Evolutionary conservation across 1,284 basidiomycete species (phyloP).

Genomic region (Microbotryum saponariae): DNA sequence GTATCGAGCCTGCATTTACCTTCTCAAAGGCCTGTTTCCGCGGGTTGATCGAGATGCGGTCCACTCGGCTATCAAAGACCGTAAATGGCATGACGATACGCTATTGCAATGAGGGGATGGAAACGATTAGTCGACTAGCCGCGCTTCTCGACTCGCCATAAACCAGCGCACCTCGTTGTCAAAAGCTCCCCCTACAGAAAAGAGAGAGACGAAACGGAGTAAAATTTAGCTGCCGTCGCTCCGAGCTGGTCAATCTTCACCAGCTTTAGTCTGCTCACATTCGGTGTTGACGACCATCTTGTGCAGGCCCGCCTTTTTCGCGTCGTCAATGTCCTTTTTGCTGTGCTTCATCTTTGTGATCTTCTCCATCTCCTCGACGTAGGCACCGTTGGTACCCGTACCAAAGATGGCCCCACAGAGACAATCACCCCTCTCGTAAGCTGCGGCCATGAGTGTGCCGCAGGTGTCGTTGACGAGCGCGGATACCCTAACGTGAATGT

Average conservation of each 20-base stretch:
- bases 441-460: constrained; percentile 82
- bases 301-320: constrained; percentile 39
- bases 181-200: constrained; percentile 61
- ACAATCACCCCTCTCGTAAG: constrained; percentile 83
- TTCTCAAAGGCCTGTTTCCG: constrained; percentile 93
- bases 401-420: constrained; percentile 90
- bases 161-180: constrained; percentile 64
- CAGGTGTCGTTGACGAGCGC: constrained; percentile 98
- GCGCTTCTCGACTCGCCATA: too few relatives aligned
- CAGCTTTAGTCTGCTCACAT: constrained; percentile 46
- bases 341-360: constrained; percentile 65
- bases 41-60: constrained; percentile 89
- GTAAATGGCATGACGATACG: constrained; percentile 80
- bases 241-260: too few relatives aligned
- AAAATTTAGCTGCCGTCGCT: not conserved
- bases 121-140: not conserved
- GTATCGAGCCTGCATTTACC: constrained; percentile 3
- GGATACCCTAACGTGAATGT: constrained; percentile 85
- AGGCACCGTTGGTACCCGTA: constrained; percentile 96
- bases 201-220: not conserved
- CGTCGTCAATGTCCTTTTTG: constrained; percentile 39
- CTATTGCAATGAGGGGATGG: constrained; percentile 42
- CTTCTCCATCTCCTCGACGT: constrained; percentile 76
- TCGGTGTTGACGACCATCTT: constrained; percentile 95
- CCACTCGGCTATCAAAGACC: constrained; percentile 85